Evolutionary conservation across 345 rosid species (phyloP).

Genomic region (Mallotus nudiflorus): DNA sequence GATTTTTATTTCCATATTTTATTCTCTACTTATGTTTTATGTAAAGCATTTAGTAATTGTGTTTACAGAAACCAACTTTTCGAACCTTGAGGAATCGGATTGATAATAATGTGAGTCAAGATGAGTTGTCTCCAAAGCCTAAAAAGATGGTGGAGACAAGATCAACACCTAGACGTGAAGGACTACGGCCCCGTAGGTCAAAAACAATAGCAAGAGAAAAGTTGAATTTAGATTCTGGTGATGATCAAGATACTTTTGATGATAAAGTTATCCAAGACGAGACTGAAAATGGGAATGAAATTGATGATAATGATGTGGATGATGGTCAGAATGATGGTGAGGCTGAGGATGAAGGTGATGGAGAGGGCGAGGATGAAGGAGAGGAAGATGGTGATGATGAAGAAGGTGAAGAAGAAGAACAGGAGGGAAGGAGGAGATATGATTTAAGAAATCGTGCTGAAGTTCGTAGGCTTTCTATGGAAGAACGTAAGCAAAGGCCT

Average conservation of each 20-base stretch:
- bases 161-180: conserved; percentile 94
- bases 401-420: conserved; percentile 67
- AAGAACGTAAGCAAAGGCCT: conserved; percentile 76
- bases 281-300: conserved; percentile 77
- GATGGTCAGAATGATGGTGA: conserved; percentile 39
- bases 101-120: conserved; percentile 54
- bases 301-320: conserved; percentile 67
- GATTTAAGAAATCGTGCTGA: conserved; percentile 97
- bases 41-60: conserved; percentile 14
- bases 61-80: conserved; percentile 63
- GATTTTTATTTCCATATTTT: no score
- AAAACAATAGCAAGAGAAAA: conserved; percentile 50
- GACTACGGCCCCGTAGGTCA: conserved; percentile 91
- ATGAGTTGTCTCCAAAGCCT: conserved; percentile 58
- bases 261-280: conserved; percentile 79
- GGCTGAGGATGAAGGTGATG: conserved; percentile 58
- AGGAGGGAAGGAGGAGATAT: conserved; percentile 92
- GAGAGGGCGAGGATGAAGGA: conserved; percentile 54
- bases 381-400: conserved; percentile 23
- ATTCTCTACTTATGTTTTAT: no score
- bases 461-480: conserved; percentile 76
- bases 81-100: conserved; percentile 57
- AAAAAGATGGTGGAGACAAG: conserved; percentile 52
- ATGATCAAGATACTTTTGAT: conserved; percentile 69
- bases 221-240: conserved; percentile 58